phyloP scores from a whole-genome alignment of 257 asterid species.

The Primulina huaijiensis region DNA sequence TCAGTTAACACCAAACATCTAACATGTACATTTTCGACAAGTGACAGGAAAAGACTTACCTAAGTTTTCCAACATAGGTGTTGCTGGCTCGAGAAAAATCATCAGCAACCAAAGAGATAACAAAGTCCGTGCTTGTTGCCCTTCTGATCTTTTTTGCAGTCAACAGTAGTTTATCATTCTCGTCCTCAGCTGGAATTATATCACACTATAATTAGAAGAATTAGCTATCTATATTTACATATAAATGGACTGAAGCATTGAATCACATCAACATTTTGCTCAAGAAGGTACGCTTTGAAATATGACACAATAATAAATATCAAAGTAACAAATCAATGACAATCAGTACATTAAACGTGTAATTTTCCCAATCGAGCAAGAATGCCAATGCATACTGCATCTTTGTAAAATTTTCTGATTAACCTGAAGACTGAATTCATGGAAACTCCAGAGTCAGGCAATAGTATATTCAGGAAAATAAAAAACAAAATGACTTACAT shows the following conservation, averaged over 20 bases:
- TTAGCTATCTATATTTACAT: not conserved
- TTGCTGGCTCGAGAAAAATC: constrained; percentile 93
- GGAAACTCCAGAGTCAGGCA: not conserved
- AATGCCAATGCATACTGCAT: not conserved
- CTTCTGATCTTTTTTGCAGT: constrained; percentile 78
- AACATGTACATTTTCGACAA: not conserved
- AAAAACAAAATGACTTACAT: constrained; percentile 47
- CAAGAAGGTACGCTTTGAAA: not conserved
- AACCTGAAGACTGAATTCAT: not conserved
- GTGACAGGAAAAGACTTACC: constrained; percentile 33
- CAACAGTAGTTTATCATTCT: constrained; percentile 63
- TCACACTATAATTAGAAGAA: constrained; percentile 24
- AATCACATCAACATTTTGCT: no score
- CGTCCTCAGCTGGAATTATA: constrained; percentile 64
- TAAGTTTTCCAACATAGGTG: constrained; percentile 80
- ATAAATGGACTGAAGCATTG: not conserved
- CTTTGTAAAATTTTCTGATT: no score
- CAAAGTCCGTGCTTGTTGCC: constrained; percentile 81
- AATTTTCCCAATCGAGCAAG: not conserved
- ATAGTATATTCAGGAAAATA: not conserved
- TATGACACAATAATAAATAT: no score
- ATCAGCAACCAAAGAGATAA: constrained; percentile 71
- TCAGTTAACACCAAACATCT: not conserved
- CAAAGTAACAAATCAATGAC: not conserved
- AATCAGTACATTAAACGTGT: not conserved